Conservation (phyloP, 1,284 basidiomycete species). For the Pterula multifida region DNA sequence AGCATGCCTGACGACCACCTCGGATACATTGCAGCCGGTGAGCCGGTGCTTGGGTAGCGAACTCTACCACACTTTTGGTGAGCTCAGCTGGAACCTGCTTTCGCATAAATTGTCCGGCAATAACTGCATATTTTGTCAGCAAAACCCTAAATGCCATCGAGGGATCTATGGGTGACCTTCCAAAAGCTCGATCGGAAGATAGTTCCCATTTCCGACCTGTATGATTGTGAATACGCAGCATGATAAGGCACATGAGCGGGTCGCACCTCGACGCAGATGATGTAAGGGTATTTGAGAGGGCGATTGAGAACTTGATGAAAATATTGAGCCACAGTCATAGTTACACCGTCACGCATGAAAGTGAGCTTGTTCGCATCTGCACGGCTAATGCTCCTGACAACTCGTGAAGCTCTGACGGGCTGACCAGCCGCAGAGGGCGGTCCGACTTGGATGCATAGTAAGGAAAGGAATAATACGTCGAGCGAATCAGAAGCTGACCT, state of each 20-base stretch:
- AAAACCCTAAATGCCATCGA: too few relatives aligned
- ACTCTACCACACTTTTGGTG: constrained; percentile 39
- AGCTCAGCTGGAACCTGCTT: constrained; percentile 47
- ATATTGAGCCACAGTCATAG: constrained; percentile 37
- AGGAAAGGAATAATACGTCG: neutral
- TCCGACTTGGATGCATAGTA: neutral
- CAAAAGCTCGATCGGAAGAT: neutral
- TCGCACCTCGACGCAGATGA: constrained; percentile 40
- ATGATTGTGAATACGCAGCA: constrained; percentile 31
- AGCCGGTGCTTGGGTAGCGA: constrained; percentile 39
- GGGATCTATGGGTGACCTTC: too few relatives aligned
- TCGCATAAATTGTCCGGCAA: constrained; percentile 21
- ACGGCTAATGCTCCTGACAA: neutral
- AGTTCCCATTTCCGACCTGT: neutral
- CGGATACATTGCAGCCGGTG: constrained; percentile 36
- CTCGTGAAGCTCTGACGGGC: neutral
- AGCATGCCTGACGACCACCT: constrained; percentile 29
- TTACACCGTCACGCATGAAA: constrained; percentile 24
- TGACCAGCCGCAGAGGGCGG: neutral
- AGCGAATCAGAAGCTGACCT: neutral
- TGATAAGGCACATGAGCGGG: constrained; percentile 23
- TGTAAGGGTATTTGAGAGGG: constrained; percentile 29
- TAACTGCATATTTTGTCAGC: too few relatives aligned
- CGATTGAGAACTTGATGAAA: constrained; percentile 27
- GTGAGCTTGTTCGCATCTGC: constrained; percentile 26